Evolutionary conservation across 1,139 yeast genomes (phyloP), one percentile per base, ranked within the genome.

Genomic region (Scheffersomyces parashehatae): DNA sequence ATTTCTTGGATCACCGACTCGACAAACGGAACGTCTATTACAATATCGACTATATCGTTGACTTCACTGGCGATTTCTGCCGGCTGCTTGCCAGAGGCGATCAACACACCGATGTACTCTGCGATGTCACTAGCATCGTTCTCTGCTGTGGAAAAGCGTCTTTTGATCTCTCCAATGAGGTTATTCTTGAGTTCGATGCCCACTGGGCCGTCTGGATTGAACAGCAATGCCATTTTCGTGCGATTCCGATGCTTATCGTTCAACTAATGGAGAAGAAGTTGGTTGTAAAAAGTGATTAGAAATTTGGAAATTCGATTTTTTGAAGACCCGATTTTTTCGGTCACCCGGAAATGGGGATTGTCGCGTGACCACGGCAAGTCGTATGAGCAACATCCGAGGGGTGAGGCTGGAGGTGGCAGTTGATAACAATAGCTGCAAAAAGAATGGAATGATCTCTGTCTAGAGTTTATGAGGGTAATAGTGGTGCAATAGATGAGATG

Each of bases 41-140:
- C 79, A 35, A 83, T 77, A 41, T 87, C 89, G 48, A 87, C 81
- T 42, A 88, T 68, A 36, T 82, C 81, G 33, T 78, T 68, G 35
- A 89, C 75, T 59, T 89, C 96, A 8, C 66, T 63, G 5, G 81
- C 75, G 37, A 88, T 85, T 49, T 85, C 88, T 8, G 71, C 74
- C 9, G 83, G 77, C 5, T 82, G 67, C 58, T 87, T 84, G 53
- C 84, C 82, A 55, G 87, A 87, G 26, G 85, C 82, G 46, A 88
- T 82, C 68, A 88, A 73, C 45, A 87, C 77, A 16, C 84, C 77
- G 47, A 89, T 82, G 59, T 82, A 89, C 59, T 89, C 96, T 12
- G 96, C 88, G 35, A 87, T 85, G 59, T 85, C 89, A 37, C 73
- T 81, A 29, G 88, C 82, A 59, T 88, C 95, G 48, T 86, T 95